Conservation (phyloP, 495 filamentous ascomycete genomes). For the Oidiodendron maius region DNA sequence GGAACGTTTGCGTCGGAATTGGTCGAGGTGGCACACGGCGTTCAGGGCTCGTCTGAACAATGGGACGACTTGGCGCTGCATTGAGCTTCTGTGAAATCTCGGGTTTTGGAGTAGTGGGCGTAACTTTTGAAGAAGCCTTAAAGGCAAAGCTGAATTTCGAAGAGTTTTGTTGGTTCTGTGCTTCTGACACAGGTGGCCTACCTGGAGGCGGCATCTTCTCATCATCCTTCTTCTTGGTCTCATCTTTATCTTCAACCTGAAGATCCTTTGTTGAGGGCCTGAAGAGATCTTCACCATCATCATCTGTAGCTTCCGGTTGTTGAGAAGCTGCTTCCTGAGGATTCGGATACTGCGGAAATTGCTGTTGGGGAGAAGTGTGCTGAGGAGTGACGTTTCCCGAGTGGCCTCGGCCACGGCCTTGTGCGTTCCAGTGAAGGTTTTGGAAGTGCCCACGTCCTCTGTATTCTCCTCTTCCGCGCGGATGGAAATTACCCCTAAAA, state of each 20-base stretch:
- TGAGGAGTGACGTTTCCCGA: slow-evolving; percentile 30
- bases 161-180: slow-evolving; percentile 38
- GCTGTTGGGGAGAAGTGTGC: slow-evolving; percentile 11
- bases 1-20: slow-evolving; percentile 32
- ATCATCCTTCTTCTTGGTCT: slow-evolving; percentile 36
- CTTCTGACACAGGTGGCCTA: slow-evolving; percentile 40
- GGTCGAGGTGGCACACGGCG: slow-evolving; percentile 21
- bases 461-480: slow-evolving; percentile 25
- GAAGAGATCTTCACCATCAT: slow-evolving; percentile 56
- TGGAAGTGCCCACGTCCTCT: slow-evolving; percentile 46
- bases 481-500: slow-evolving; percentile 25
- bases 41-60: slow-evolving; percentile 21
- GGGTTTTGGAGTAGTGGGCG: slow-evolving; percentile 54
- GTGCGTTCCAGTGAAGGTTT: slow-evolving; percentile 53
- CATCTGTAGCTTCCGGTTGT: slow-evolving; percentile 11
- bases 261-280: slow-evolving; percentile 52
- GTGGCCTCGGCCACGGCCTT: slow-evolving; percentile 36
- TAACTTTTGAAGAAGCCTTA: slow-evolving; percentile 59
- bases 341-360: slow-evolving; percentile 1
- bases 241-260: slow-evolving; percentile 53
- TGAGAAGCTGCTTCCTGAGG: neutral
- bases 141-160: slow-evolving; percentile 82
- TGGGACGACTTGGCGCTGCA: slow-evolving; percentile 31
- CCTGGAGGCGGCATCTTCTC: slow-evolving; percentile 39
- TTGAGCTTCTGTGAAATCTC: slow-evolving; percentile 71